These are phyloP conservation scores for Pseudozyma sp. DNA, from an alignment of 1,284 basidiomycete genomes.

Conservation along the genomic window DNA sequence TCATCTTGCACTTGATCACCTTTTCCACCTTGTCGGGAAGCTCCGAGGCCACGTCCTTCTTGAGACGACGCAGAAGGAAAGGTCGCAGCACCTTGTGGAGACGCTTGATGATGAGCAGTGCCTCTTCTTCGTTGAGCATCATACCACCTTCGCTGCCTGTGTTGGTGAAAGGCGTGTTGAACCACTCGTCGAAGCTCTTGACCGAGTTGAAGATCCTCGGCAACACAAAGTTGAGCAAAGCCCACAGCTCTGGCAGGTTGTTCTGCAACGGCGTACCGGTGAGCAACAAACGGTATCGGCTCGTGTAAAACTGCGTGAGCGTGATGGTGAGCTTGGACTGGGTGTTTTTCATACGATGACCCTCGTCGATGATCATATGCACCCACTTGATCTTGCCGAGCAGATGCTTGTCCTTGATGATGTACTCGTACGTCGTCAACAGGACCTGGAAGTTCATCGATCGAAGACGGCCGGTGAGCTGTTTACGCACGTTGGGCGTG, in stretches of 20 bases:
- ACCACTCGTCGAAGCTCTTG: constrained; percentile 99
- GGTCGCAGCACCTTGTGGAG: constrained; percentile 98
- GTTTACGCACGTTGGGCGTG: constrained; percentile 64
- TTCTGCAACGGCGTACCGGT: constrained; percentile 99
- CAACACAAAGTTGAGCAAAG: constrained; percentile 95
- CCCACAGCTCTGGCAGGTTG: constrained; percentile 98
- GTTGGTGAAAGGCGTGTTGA: constrained; percentile 99
- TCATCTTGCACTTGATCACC: constrained; percentile 98
- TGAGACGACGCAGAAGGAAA: constrained; percentile 93
- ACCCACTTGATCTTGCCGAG: constrained; percentile 69
- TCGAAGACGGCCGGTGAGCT: constrained; percentile 58
- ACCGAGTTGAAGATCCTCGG: constrained; percentile 99
- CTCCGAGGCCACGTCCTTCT: constrained; percentile 98
- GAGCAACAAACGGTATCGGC: constrained; percentile 92
- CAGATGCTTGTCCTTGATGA: constrained; percentile 69
- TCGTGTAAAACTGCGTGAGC: constrained; percentile 90
- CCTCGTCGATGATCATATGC: constrained; percentile 72
- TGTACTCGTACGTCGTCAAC: constrained; percentile 69
- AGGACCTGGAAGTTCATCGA: constrained; percentile 67
- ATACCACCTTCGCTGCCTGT: constrained; percentile 84
- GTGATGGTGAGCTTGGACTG: constrained; percentile 94
- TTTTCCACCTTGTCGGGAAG: constrained; percentile 99
- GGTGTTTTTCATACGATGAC: constrained; percentile 99
- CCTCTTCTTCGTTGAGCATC: constrained; percentile 99
- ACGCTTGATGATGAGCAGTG: constrained; percentile 94